phyloP scores from a whole-genome alignment of 352 stramenopile species.

The Globisporangium spiculum region DNA sequence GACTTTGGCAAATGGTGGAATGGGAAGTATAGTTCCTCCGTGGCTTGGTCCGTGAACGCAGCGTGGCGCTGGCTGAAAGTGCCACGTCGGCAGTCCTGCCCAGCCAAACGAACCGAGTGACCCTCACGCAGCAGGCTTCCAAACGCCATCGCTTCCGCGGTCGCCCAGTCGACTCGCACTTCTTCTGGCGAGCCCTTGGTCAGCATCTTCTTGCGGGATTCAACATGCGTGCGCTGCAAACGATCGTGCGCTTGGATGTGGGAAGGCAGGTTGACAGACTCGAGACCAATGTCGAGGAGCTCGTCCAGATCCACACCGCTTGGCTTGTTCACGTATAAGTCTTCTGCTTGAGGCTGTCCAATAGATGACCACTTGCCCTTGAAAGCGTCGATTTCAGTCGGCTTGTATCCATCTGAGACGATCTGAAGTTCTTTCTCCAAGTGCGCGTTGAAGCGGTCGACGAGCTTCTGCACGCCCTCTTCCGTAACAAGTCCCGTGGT shows the following conservation, averaged over 20 bases:
- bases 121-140: constrained; percentile 82
- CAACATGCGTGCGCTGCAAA: constrained; percentile 77
- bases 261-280: constrained; percentile 58
- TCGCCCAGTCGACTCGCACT: constrained; percentile 85
- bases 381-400: constrained; percentile 70
- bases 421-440: constrained; percentile 62
- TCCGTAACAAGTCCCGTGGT: constrained; percentile 48
- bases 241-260: constrained; percentile 62
- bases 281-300: constrained; percentile 57
- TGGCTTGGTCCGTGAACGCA: constrained; percentile 81
- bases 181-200: constrained; percentile 29
- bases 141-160: constrained; percentile 86
- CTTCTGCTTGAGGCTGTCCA: constrained; percentile 37
- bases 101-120: constrained; percentile 78
- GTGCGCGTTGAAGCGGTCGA: constrained; percentile 56
- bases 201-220: constrained; percentile 72
- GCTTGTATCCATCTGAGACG: constrained; percentile 57
- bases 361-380: constrained; percentile 68
- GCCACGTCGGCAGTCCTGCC: constrained; percentile 85
- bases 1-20: constrained; percentile 54
- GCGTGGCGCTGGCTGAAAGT: constrained; percentile 89
- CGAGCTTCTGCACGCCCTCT: constrained; percentile 52
- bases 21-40: constrained; percentile 74
- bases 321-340: constrained; percentile 49
- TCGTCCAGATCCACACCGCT: constrained; percentile 60